Evolutionary conservation across 1,284 basidiomycete species (phyloP).

Genomic region (Rhodotorula glutinis): DNA sequence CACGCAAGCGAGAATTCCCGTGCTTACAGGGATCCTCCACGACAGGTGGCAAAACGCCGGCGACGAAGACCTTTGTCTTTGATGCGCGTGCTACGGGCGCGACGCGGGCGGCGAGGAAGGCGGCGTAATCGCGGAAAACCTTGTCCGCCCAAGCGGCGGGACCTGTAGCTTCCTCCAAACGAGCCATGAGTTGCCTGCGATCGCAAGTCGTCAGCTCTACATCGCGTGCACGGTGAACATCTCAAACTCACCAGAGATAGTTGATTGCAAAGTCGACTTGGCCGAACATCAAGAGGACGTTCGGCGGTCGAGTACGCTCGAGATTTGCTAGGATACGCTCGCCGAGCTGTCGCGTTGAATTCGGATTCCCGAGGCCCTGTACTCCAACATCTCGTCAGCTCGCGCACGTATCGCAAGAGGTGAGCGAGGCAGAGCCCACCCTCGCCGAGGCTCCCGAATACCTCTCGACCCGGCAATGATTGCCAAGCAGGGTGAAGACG

Average conservation of each 20-base stretch:
- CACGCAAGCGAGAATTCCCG: not conserved
- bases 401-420: fast-evolving
- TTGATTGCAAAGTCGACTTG: constrained; percentile 22
- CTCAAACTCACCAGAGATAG: constrained; percentile 15
- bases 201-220: not conserved
- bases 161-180: not conserved
- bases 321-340: constrained; percentile 4
- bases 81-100: not conserved
- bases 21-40: constrained; percentile 32
- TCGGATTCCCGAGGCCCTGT: constrained; percentile 27
- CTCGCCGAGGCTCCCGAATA: constrained; percentile 26
- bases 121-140: constrained; percentile 9
- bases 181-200: constrained; percentile 24
- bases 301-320: not conserved
- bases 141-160: constrained; percentile 9
- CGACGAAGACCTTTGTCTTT: constrained; percentile 17
- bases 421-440: not conserved
- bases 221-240: no score
- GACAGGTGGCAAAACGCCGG: constrained; percentile 19
- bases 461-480: not conserved
- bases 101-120: constrained; percentile 5
- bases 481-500: constrained; percentile 19
- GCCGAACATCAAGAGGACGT: constrained; percentile 21
- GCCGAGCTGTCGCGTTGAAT: constrained; percentile 8
- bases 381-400: not conserved